Conservation (phyloP, 176 grass and related monocot genomes). For the Bromus sterilis region DNA sequence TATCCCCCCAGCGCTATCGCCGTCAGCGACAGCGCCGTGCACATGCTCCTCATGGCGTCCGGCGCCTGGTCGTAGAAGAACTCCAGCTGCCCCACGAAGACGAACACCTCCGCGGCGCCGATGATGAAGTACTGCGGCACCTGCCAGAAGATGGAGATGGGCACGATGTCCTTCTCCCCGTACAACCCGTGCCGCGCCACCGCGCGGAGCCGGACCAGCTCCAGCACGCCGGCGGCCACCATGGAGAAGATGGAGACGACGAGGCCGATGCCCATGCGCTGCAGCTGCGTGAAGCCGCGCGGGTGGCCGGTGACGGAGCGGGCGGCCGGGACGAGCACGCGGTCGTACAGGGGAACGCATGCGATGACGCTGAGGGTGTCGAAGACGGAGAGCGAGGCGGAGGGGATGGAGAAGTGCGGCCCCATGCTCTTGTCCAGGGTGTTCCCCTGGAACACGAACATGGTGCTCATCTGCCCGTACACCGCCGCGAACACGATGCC, state of each 20-base stretch:
- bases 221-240: slow-evolving; percentile 54
- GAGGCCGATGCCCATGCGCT: slow-evolving; percentile 82
- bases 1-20: neutral
- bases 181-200: slow-evolving; percentile 47
- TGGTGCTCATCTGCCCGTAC: slow-evolving; percentile 69
- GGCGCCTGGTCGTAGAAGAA: slow-evolving; percentile 94
- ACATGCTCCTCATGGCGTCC: slow-evolving; percentile 67
- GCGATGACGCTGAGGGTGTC: slow-evolving; percentile 74
- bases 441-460: slow-evolving; percentile 80
- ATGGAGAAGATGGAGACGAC: slow-evolving; percentile 70
- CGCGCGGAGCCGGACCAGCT: slow-evolving; percentile 41
- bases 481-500: slow-evolving; percentile 71
- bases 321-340: slow-evolving; percentile 44
- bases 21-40: slow-evolving; percentile 51
- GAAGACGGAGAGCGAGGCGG: slow-evolving; percentile 60
- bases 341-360: slow-evolving; percentile 74
- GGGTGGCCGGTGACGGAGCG: slow-evolving; percentile 40
- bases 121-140: slow-evolving; percentile 81
- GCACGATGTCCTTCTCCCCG: slow-evolving; percentile 20
- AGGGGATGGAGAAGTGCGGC: slow-evolving; percentile 39
- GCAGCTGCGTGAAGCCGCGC: slow-evolving; percentile 73
- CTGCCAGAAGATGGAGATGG: slow-evolving; percentile 87
- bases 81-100: slow-evolving; percentile 70
- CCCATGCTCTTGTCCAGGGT: slow-evolving; percentile 57
- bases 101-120: slow-evolving; percentile 68